Conservation (phyloP, 129 eudicot species). For the Tagetes patula region DNA sequence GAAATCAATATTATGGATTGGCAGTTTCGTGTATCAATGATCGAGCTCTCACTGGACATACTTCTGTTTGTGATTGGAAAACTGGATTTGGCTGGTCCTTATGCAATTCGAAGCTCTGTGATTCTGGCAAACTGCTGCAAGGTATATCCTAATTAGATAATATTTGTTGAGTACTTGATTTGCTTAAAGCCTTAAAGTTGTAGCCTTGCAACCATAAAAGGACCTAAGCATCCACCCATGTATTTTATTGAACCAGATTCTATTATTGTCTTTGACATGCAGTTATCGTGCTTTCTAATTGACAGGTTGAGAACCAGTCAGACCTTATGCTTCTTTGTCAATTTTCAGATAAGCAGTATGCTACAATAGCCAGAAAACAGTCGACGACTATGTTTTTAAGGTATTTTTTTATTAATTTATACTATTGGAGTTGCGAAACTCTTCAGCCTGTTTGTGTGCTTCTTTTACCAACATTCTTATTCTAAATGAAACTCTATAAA, state of each 20-base stretch:
- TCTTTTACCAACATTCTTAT: neutral
- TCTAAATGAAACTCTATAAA: conserved; percentile 4
- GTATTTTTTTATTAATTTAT: conserved; percentile 35
- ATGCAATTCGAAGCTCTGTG: conserved; percentile 61
- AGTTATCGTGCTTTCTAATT: conserved; percentile 21
- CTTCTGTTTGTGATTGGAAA: conserved; percentile 76
- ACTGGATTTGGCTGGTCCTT: conserved; percentile 93
- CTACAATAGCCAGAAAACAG: conserved; percentile 60
- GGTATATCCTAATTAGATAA: conserved; percentile 46
- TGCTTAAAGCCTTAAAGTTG: conserved; percentile 12
- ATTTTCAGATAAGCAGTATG: conserved; percentile 61
- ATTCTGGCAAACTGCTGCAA: conserved; percentile 90
- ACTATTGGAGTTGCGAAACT: neutral
- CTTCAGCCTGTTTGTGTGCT: conserved; percentile 2
- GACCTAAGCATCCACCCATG: conserved; percentile 16
- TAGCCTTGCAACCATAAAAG: conserved; percentile 1
- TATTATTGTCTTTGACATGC: conserved; percentile 14
- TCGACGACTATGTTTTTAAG: conserved; percentile 60
- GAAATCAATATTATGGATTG: conserved; percentile 30
- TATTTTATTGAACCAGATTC: conserved; percentile 9
- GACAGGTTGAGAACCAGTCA: conserved; percentile 87
- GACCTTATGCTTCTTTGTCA: conserved; percentile 67
- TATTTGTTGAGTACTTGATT: conserved; percentile 14
- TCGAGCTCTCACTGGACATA: conserved; percentile 82
- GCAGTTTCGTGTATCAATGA: conserved; percentile 69